Evolutionary conservation across 129 eudicot species (phyloP).

Genomic region (Rutidosis leptorrhynchoides): DNA sequence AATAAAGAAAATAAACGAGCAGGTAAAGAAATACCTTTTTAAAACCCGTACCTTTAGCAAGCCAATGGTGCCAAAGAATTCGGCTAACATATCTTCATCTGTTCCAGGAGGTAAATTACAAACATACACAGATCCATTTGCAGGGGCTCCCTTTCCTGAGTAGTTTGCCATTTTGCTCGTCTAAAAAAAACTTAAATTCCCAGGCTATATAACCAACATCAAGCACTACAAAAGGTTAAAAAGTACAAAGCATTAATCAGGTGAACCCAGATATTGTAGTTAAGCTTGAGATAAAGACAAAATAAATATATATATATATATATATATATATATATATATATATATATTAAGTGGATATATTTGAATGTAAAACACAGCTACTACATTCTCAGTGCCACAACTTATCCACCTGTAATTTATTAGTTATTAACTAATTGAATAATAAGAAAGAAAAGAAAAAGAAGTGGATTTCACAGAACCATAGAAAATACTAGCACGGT

Average conservation of each 20-base stretch:
- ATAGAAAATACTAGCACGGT: neutral
- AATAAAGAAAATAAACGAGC: neutral
- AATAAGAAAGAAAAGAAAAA: no score
- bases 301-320: no score
- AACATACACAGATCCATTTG: slow-evolving; percentile 85
- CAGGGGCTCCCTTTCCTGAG: slow-evolving; percentile 58
- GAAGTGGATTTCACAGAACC: neutral
- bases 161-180: slow-evolving; percentile 68
- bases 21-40: slow-evolving; percentile 30
- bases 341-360: no score
- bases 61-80: slow-evolving; percentile 85
- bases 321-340: no score
- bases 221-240: slow-evolving; percentile 25
- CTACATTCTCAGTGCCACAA: neutral
- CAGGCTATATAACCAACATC: slow-evolving; percentile 26
- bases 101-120: slow-evolving; percentile 94
- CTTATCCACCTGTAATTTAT: neutral
- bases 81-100: slow-evolving; percentile 87
- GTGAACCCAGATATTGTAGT: neutral
- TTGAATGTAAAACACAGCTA: neutral
- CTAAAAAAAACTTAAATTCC: slow-evolving; percentile 44
- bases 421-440: no score
- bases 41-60: slow-evolving; percentile 80
- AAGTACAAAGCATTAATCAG: neutral
- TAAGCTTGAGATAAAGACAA: neutral